Conservation (phyloP, 192 early-diverging fungal genomes). For the Mycoemilia scoparia region DNA sequence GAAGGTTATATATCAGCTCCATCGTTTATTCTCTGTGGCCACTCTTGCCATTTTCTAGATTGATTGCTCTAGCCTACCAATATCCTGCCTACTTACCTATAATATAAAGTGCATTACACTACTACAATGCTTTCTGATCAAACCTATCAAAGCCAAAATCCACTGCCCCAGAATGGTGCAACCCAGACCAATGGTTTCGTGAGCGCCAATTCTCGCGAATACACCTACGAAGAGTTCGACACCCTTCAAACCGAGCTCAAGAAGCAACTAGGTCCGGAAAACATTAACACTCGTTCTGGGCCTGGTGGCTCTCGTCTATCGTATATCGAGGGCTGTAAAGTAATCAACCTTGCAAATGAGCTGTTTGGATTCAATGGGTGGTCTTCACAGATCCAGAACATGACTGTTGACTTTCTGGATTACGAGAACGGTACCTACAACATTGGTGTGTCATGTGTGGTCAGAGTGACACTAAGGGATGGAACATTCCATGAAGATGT, state of each 20-base stretch:
- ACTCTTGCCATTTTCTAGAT: too few species aligned
- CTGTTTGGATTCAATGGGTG: conserved; percentile 94
- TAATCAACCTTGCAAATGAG: conserved; percentile 75
- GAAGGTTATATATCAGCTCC: too few species aligned
- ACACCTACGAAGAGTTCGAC: conserved; percentile 3
- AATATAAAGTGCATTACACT: too few species aligned
- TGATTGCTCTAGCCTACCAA: too few species aligned
- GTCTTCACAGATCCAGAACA: conserved; percentile 51
- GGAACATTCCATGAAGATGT: conserved; percentile 80
- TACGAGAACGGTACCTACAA: conserved; percentile 32
- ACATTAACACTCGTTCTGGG: conserved; percentile 40
- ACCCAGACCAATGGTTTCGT: too few species aligned
- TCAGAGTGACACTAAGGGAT: conserved; percentile 71
- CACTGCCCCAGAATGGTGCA: too few species aligned
- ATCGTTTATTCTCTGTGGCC: too few species aligned
- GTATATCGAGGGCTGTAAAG: conserved; percentile 72
- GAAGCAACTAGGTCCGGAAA: conserved; percentile 50
- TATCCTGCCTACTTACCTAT: too few species aligned
- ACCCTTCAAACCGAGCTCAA: conserved; percentile 21
- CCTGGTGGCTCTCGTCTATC: conserved; percentile 47
- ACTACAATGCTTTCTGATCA: too few species aligned
- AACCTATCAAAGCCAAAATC: too few species aligned
- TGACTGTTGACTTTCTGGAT: conserved; percentile 56
- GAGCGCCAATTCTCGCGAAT: too few species aligned
- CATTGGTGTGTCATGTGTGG: conserved; percentile 53